Conservation (phyloP, 2,329 filamentous ascomycete genomes). For the Stagonosporopsis chrysanthemi region DNA sequence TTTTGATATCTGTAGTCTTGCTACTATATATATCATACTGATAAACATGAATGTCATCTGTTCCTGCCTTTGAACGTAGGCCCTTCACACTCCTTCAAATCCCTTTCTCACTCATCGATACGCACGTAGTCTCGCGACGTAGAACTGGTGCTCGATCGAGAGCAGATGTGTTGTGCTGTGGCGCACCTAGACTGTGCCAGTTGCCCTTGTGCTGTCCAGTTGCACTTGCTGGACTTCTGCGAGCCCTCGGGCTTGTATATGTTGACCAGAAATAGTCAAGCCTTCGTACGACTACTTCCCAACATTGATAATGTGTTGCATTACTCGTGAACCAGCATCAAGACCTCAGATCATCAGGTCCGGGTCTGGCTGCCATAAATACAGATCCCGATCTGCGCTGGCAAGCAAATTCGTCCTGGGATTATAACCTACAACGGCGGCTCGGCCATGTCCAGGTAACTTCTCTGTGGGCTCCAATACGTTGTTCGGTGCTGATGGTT, state of each 20-base stretch:
- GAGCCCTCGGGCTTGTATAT: not conserved
- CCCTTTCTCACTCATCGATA: not conserved
- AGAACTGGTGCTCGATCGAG: not conserved
- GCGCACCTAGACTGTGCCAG: not conserved
- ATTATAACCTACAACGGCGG: conserved; percentile 83
- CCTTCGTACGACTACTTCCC: not conserved
- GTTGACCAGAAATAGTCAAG: not conserved
- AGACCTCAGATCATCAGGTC: conserved; percentile 48
- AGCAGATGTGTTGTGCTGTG: not conserved
- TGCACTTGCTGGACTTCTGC: not conserved
- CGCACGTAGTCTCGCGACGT: too few relatives aligned
- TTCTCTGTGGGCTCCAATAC: conserved; percentile 69
- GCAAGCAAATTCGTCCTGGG: conserved; percentile 91
- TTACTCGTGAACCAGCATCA: not conserved
- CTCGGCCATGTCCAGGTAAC: conserved; percentile 68
- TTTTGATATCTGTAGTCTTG: not conserved
- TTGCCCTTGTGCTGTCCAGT: not conserved
- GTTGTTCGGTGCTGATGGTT: conserved; percentile 61
- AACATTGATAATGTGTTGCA: not conserved
- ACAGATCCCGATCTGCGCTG: conserved; percentile 81
- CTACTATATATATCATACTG: not conserved
- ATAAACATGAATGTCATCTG: not conserved
- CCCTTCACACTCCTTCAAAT: not conserved
- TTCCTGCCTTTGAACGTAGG: not conserved
- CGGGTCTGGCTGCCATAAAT: conserved; percentile 58